These are phyloP conservation scores for Cunninghamia lanceolata DNA, from an alignment of 75 land plant species.

Conservation along the genomic window DNA sequence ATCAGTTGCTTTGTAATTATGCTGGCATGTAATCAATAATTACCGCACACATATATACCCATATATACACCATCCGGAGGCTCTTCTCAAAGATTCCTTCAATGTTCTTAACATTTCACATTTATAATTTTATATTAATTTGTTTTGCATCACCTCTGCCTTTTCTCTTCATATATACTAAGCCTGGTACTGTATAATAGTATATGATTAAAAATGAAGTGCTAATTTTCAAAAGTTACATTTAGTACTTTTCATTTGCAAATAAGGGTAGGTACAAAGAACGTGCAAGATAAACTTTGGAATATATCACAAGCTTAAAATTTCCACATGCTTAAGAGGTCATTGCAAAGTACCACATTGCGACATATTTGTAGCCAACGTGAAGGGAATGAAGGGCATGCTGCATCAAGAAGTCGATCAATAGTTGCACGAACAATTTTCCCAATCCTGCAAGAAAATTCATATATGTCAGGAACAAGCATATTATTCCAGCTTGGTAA, in stretches of 20 bases:
- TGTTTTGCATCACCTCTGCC: neutral
- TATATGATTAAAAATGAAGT: neutral
- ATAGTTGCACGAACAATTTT: conserved; percentile 72
- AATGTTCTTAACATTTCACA: neutral
- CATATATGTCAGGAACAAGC: neutral
- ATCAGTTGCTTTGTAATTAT: neutral
- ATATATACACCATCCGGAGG: neutral
- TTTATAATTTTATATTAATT: neutral
- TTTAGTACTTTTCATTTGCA: neutral
- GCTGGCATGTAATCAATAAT: neutral
- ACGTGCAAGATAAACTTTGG: neutral
- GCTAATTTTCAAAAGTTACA: neutral
- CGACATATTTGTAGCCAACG: conserved; percentile 85
- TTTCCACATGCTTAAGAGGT: neutral
- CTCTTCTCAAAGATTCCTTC: neutral
- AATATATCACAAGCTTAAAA: neutral
- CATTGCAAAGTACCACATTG: conserved; percentile 53
- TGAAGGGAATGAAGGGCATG: conserved; percentile 81
- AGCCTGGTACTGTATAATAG: neutral
- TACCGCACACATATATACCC: neutral
- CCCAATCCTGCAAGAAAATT: conserved; percentile 54
- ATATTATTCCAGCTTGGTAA: neutral
- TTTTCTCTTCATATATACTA: neutral
- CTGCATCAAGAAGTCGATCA: conserved; percentile 71
- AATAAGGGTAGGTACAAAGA: neutral